Percentiles rank a stretch among this genome's conserved stretches.
phyloP scores from a whole-genome alignment of 225 moss, liverwort and hornwort genomes.

The Thuidium tamariscinum region DNA sequence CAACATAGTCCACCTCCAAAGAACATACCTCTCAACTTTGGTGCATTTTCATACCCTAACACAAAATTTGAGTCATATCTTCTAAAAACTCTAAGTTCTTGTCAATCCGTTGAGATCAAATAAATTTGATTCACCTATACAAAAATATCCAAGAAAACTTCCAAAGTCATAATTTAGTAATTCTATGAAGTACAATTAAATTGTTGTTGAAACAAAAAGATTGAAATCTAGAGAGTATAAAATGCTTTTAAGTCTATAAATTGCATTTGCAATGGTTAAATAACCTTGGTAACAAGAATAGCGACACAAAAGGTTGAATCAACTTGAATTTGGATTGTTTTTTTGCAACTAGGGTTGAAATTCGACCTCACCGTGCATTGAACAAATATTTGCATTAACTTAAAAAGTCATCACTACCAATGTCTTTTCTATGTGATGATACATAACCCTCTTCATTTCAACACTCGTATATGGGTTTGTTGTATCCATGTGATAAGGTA shows the following conservation, averaged over 20 bases:
- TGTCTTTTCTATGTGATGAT: neutral
- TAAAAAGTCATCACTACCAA: neutral
- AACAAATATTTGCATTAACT: neutral
- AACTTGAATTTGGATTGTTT: neutral
- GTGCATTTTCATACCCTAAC: too few relatives aligned
- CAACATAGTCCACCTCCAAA: too few relatives aligned
- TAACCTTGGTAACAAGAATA: neutral
- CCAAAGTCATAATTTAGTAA: neutral
- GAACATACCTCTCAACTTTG: too few relatives aligned
- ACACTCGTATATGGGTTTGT: fast-evolving
- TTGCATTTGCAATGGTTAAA: neutral
- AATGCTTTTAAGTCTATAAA: neutral
- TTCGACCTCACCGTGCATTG: neutral
- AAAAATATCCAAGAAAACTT: too few relatives aligned
- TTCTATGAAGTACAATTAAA: neutral
- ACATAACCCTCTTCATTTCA: neutral
- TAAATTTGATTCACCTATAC: too few relatives aligned
- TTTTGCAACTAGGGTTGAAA: neutral
- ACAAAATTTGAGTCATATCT: too few relatives aligned
- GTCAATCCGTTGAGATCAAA: too few relatives aligned
- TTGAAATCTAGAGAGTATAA: fast-evolving
- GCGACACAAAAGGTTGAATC: neutral
- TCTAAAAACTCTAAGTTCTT: too few relatives aligned
- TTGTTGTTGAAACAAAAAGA: neutral
- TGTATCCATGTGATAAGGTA: neutral